Percentiles rank a stretch among this genome's conserved stretches.
Conservation (phyloP, 768 basidiomycete species). For the Gymnopilus dilepis region DNA sequence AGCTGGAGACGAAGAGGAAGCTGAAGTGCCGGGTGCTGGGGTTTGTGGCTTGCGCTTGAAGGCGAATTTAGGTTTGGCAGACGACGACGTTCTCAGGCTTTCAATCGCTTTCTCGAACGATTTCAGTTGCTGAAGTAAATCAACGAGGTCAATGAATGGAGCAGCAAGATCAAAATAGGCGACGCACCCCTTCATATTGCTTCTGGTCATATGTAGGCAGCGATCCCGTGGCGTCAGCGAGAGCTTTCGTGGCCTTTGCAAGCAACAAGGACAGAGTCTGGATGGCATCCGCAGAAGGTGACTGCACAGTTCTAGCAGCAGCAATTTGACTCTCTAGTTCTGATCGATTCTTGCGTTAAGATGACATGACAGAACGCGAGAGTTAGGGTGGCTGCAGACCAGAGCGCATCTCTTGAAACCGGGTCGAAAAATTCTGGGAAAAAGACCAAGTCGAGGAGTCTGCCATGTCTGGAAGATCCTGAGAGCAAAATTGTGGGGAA, state of each 20-base stretch:
- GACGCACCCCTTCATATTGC: slow-evolving; percentile 69
- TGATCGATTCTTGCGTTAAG: slow-evolving; percentile 31
- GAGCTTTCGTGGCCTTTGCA: slow-evolving; percentile 62
- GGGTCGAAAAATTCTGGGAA: slow-evolving; percentile 52
- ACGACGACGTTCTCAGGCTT: slow-evolving; percentile 47
- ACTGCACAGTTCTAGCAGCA: slow-evolving; percentile 35
- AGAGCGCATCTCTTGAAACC: slow-evolving; percentile 55
- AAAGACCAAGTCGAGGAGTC: slow-evolving; percentile 45
- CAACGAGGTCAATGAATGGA: not conserved
- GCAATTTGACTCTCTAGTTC: slow-evolving; percentile 56
- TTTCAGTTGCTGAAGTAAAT: slow-evolving; percentile 62
- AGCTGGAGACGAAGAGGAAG: slow-evolving; percentile 17
- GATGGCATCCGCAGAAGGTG: slow-evolving; percentile 41
- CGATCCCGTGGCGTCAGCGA: slow-evolving; percentile 66
- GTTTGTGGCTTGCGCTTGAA: slow-evolving; percentile 54
- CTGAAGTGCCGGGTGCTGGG: not conserved
- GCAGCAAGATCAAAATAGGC: not conserved
- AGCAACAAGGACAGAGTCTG: slow-evolving; percentile 54
- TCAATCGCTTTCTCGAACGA: slow-evolving; percentile 61
- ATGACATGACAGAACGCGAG: slow-evolving; percentile 5
- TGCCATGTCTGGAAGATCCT: slow-evolving; percentile 27
- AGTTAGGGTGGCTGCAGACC: slow-evolving; percentile 45
- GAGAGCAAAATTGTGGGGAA: too few species aligned
- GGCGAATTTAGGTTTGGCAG: slow-evolving; percentile 64
- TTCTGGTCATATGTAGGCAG: slow-evolving; percentile 78